A percentile compares a stretch with the other conserved stretches of the same genome.
Conservation (phyloP, 2,329 filamentous ascomycete species). For the Fusarium nygamai region DNA sequence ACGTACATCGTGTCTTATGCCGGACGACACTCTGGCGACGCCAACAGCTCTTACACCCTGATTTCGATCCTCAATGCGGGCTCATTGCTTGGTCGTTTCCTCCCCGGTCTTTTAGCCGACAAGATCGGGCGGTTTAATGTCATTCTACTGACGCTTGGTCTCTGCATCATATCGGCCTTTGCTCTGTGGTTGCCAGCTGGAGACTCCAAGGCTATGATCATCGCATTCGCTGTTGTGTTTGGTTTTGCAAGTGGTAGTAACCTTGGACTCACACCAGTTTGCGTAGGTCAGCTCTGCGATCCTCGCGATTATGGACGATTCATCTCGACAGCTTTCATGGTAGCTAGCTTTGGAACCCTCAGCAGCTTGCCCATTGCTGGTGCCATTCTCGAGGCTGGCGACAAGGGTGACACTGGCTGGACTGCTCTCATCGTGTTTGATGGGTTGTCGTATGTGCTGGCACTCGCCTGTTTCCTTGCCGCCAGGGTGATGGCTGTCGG, state of each 20-base stretch:
- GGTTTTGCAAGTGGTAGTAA: constrained; percentile 84
- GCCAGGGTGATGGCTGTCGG: constrained; percentile 32
- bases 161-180: constrained; percentile 65
- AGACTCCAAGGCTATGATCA: constrained; percentile 63
- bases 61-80: constrained; percentile 85
- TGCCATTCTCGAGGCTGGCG: constrained; percentile 46
- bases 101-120: constrained; percentile 81
- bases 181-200: constrained; percentile 77
- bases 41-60: constrained; percentile 68
- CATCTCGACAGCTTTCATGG: constrained; percentile 79
- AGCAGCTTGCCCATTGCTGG: constrained; percentile 59
- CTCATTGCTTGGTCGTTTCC: constrained; percentile 78
- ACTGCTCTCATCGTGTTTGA: constrained; percentile 52
- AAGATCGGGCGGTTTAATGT: constrained; percentile 82
- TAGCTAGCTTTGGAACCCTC: constrained; percentile 76
- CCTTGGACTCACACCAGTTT: constrained; percentile 81
- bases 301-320: constrained; percentile 80
- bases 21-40: constrained; percentile 48
- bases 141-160: constrained; percentile 73
- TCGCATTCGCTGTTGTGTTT: constrained; percentile 77
- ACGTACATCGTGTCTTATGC: constrained; percentile 82
- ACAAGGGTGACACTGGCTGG: constrained; percentile 47
- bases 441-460: constrained; percentile 41
- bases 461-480: constrained; percentile 31
- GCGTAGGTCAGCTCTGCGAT: constrained; percentile 81